Evolutionary conservation across 2,329 filamentous ascomycete genomes (phyloP).

Genomic region (Colletotrichum sp.): DNA sequence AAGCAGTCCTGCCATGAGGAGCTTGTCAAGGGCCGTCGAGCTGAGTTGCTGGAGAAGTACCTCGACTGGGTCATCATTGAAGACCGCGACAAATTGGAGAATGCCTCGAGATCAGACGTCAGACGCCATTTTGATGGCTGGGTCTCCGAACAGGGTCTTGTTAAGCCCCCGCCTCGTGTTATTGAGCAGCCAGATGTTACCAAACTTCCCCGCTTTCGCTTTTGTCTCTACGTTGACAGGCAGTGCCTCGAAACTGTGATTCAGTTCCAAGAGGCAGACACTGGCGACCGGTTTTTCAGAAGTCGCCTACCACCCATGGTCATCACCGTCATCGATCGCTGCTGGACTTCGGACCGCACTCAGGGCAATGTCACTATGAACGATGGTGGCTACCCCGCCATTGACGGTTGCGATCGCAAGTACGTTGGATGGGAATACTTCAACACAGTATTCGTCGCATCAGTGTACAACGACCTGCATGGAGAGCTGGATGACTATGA

Average conservation of each 20-base stretch:
- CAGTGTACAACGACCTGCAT: neutral
- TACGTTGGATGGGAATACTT: neutral
- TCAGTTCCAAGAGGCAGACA: neutral
- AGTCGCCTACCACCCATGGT: neutral
- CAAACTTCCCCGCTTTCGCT: neutral
- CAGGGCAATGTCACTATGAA: neutral
- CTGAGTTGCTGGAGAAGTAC: neutral
- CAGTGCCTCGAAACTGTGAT: neutral
- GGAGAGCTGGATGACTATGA: too few species aligned
- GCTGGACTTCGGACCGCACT: neutral
- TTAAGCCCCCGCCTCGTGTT: neutral
- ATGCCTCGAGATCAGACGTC: neutral
- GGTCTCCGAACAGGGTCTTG: neutral
- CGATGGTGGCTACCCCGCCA: neutral
- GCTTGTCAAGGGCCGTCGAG: neutral
- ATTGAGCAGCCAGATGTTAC: neutral
- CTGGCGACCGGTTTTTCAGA: neutral
- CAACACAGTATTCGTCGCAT: neutral
- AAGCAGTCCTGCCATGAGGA: neutral
- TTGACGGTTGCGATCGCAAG: neutral
- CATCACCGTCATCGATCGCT: neutral
- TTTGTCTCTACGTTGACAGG: constrained; percentile 2
- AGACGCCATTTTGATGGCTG: neutral
- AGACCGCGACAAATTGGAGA: constrained; percentile 1
- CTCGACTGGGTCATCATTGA: constrained; percentile 7